Conservation (phyloP, 2,329 filamentous ascomycete species). For the Colletotrichum tropicicola region DNA sequence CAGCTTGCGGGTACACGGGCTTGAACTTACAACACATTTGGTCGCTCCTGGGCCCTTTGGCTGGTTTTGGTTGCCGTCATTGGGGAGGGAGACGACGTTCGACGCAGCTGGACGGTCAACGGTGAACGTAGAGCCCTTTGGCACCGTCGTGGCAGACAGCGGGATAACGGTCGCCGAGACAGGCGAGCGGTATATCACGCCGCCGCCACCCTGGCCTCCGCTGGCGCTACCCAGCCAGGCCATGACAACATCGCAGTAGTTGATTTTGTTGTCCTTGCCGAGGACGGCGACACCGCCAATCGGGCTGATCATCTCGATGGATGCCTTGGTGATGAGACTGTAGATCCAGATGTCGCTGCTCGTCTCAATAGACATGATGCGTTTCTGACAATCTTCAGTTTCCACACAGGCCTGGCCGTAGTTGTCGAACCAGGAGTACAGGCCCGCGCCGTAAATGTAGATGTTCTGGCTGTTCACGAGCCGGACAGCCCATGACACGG, state of each 20-base stretch:
- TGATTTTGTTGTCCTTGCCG: background rate
- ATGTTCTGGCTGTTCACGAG: constrained; percentile 39
- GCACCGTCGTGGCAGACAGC: too few relatives aligned
- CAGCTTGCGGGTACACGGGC: too few relatives aligned
- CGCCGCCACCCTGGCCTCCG: background rate
- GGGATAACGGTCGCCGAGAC: too few relatives aligned
- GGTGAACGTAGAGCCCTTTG: too few relatives aligned
- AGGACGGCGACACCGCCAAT: background rate
- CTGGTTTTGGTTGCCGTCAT: background rate
- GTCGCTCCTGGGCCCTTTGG: too few relatives aligned
- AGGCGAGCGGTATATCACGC: background rate
- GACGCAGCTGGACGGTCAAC: background rate
- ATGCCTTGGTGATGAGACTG: background rate
- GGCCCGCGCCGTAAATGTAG: constrained; percentile 42
- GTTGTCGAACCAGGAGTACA: constrained; percentile 70
- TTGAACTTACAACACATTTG: background rate
- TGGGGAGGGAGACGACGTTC: background rate
- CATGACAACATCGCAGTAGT: background rate
- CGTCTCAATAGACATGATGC: constrained; percentile 47
- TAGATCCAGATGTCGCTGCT: background rate
- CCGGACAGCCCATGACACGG: constrained; percentile 66
- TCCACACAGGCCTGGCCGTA: constrained; percentile 50
- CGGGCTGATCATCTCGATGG: background rate
- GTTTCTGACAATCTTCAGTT: constrained; percentile 48
- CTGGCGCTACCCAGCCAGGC: background rate